A percentile compares a stretch with the other conserved stretches of the same genome.
Evolutionary conservation across 2,329 filamentous ascomycete species (phyloP).

Genomic region (Lecanicillium sp.): DNA sequence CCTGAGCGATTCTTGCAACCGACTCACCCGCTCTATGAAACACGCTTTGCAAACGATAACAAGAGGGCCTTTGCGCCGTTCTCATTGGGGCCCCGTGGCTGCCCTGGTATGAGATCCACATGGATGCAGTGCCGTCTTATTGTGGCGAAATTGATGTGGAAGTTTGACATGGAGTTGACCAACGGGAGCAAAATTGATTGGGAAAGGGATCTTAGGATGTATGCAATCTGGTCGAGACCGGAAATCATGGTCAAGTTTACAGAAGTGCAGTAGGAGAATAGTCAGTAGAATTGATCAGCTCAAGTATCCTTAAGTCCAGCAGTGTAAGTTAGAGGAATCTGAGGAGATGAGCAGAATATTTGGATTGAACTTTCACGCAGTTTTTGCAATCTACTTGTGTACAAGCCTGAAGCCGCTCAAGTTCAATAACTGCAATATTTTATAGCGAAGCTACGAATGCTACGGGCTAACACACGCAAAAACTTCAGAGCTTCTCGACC

Average conservation of each 20-base stretch:
- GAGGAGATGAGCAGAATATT: too few relatives aligned
- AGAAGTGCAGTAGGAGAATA: not conserved
- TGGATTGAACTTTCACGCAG: too few relatives aligned
- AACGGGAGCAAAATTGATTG: conserved; percentile 10
- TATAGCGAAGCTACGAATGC: too few relatives aligned
- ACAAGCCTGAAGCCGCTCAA: too few relatives aligned
- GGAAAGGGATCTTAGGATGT: conserved; percentile 10
- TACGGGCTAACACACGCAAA: too few relatives aligned
- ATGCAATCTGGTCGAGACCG: not conserved
- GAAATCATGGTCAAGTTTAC: not conserved
- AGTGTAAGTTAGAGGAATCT: too few relatives aligned
- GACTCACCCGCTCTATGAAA: not conserved
- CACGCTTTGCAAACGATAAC: conserved; percentile 1
- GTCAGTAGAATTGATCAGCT: too few relatives aligned
- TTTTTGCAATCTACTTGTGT: too few relatives aligned
- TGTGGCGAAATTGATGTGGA: conserved; percentile 1
- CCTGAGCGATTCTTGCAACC: not conserved
- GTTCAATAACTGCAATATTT: too few relatives aligned
- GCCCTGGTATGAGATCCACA: not conserved
- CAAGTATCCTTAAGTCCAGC: too few relatives aligned
- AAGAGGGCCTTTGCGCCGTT: not conserved
- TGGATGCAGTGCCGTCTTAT: not conserved
- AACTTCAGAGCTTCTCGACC: too few relatives aligned
- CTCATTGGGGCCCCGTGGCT: not conserved
- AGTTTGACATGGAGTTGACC: conserved; percentile 4